phyloP scores from a whole-genome alignment of 179 eudicot species.

The Amaranthus tricolor region DNA sequence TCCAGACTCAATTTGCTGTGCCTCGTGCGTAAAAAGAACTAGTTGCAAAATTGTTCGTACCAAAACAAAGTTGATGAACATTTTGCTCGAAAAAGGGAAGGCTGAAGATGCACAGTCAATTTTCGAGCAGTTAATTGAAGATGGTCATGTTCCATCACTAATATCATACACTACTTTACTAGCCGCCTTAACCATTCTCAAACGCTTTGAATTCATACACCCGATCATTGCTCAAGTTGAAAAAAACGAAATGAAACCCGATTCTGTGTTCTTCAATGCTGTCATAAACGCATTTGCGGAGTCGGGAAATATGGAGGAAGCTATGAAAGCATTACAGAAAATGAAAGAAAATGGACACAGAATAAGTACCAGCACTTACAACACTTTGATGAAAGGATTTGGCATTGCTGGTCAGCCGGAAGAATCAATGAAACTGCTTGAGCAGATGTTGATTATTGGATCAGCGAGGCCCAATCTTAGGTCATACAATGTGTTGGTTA shows the following conservation, averaged over 20 bases:
- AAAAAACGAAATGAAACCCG: slow-evolving; percentile 54
- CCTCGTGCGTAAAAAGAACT: slow-evolving; percentile 36
- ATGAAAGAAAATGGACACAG: slow-evolving; percentile 51
- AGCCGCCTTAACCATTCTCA: slow-evolving; percentile 54
- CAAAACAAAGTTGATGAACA: slow-evolving; percentile 58
- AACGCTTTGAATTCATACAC: slow-evolving; percentile 46
- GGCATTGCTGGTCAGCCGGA: slow-evolving; percentile 62
- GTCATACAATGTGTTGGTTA: slow-evolving; percentile 59
- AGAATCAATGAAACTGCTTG: slow-evolving; percentile 51
- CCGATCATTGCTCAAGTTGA: slow-evolving; percentile 48
- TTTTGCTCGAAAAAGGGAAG: slow-evolving; percentile 51
- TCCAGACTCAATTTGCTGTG: slow-evolving; percentile 34
- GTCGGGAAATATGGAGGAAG: slow-evolving; percentile 58
- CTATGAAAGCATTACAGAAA: slow-evolving; percentile 42
- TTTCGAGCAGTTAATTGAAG: slow-evolving; percentile 46
- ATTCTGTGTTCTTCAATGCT: slow-evolving; percentile 65
- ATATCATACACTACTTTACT: slow-evolving; percentile 72
- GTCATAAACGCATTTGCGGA: slow-evolving; percentile 64
- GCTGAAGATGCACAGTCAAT: slow-evolving; percentile 49
- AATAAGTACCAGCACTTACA: slow-evolving; percentile 54
- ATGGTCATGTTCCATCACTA: slow-evolving; percentile 62
- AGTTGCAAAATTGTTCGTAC: slow-evolving; percentile 54
- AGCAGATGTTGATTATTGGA: slow-evolving; percentile 41
- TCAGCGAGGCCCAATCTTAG: slow-evolving; percentile 48
- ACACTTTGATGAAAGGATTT: slow-evolving; percentile 57